Evolutionary conservation across 83 land plant genomes (phyloP).

Genomic region (Picea mariana): DNA sequence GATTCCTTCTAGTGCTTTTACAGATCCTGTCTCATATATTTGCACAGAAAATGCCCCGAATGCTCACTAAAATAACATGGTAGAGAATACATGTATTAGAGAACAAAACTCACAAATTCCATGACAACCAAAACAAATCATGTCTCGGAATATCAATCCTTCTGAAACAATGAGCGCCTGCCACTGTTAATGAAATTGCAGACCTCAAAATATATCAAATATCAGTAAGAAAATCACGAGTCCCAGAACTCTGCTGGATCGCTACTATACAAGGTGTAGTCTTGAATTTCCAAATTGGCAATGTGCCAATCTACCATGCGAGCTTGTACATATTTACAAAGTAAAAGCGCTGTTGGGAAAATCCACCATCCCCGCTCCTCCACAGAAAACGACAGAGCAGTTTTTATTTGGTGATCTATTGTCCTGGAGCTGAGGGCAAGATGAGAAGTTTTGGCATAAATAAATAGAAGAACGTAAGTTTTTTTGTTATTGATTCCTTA

Average conservation of each 20-base stretch:
- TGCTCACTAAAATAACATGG: too few relatives aligned
- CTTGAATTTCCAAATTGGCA: conserved; percentile 88
- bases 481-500: background rate
- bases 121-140: too few relatives aligned
- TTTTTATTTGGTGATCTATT: conserved; percentile 1
- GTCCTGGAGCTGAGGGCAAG: background rate
- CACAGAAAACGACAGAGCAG: conserved; percentile 31
- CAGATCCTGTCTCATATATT: too few relatives aligned
- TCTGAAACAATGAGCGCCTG: too few relatives aligned
- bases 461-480: background rate
- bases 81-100: too few relatives aligned
- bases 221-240: conserved; percentile 21
- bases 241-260: conserved; percentile 91
- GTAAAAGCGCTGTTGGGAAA: conserved; percentile 67
- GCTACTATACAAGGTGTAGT: conserved; percentile 59
- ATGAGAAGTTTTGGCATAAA: background rate
- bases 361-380: conserved; percentile 94
- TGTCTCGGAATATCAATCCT: too few relatives aligned
- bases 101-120: too few relatives aligned
- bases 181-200: too few relatives aligned
- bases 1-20: too few relatives aligned
- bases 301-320: conserved; percentile 84
- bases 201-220: too few relatives aligned
- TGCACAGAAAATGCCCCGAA: too few relatives aligned
- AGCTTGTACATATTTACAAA: conserved; percentile 79